phyloP scores from a whole-genome alignment of 2,329 filamentous ascomycete genomes.

The Xylaria arbuscula region DNA sequence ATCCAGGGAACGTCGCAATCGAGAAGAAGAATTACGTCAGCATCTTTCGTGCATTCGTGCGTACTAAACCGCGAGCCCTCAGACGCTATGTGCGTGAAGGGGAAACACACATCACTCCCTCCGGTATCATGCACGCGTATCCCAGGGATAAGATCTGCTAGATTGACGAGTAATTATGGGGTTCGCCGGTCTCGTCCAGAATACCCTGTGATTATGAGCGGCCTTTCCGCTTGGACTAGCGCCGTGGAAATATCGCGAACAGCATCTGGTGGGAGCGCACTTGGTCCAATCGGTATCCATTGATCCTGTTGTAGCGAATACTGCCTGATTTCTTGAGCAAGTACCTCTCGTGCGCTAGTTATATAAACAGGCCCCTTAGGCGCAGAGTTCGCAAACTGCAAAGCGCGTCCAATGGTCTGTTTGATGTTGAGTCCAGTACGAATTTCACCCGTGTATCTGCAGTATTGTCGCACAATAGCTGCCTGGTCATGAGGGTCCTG shows the following conservation, averaged over 20 bases:
- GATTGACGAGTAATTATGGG: conserved; percentile 56
- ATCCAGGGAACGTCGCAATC: conserved; percentile 80
- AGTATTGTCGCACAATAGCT: conserved; percentile 78
- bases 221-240: conserved; percentile 58
- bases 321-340: conserved; percentile 69
- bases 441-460: conserved; percentile 76
- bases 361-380: conserved; percentile 78
- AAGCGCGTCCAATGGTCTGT: conserved; percentile 77
- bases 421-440: conserved; percentile 79
- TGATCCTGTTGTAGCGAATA: conserved; percentile 43
- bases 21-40: conserved; percentile 73
- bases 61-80: conserved; percentile 67
- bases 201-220: conserved; percentile 63
- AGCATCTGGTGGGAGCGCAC: conserved; percentile 51
- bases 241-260: conserved; percentile 57
- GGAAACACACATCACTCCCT: conserved; percentile 61
- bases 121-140: conserved; percentile 63
- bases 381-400: conserved; percentile 76
- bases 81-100: conserved; percentile 51
- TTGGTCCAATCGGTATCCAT: conserved; percentile 44
- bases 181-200: conserved; percentile 58
- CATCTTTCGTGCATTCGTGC: conserved; percentile 68
- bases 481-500: conserved; percentile 82
- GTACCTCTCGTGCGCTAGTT: conserved; percentile 72
- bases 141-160: conserved; percentile 60